Base-by-base conservation (phyloP, 371 early-diverging fungal genomes). In the Haplosporangium sp. region DNA sequence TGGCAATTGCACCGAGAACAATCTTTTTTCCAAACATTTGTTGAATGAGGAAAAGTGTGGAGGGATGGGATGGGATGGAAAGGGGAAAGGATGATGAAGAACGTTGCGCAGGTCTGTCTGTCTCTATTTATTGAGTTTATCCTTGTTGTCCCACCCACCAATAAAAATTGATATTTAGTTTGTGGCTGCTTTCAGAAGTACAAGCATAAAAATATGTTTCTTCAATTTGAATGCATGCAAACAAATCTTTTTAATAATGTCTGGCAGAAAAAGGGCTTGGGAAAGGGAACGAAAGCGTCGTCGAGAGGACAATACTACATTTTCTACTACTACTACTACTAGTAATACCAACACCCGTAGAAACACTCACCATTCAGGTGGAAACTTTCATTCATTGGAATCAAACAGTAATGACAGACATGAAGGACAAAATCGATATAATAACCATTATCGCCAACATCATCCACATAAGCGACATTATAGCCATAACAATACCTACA, bases 11-110 rank as follows among this genome's bases (percentile, higher is more conserved):
- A 50, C 82, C 76, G 8, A 76, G n/a, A 58, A 82, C 39, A 64
- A 82, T 60, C 47, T 75, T 71, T 50, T 82, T 82, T 72, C 82
- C 82, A 60, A 82, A 40, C 82, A 82, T 81, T 45, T 53, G 13
- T 27, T 20, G n/a, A 7, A 34, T 20, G n/a, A 2, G 37, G 9
- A 48, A 48, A 48, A 17, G 17, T 3, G 48, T n/a, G 48, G 27
- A 27, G 27, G 17, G 48, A 48, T 48, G 48, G 17, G 44, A 59
- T 39, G 39, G 38, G 61, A n/a, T 1, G 13, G 60, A 40, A 15
- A 60, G 13, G 11, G 9, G 20, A 61, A 10, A 44, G 15, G 45
- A 10, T 19, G 27, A 61, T 42, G 44, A 61, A 4, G 27, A 27
- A 27, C 27, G 27, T 27, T 27, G 27, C 27, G 27, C 27, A 27